These are phyloP conservation scores for Chrysoporthe cubensis DNA, from an alignment of 2,329 filamentous ascomycete species.

Conservation along the genomic window DNA sequence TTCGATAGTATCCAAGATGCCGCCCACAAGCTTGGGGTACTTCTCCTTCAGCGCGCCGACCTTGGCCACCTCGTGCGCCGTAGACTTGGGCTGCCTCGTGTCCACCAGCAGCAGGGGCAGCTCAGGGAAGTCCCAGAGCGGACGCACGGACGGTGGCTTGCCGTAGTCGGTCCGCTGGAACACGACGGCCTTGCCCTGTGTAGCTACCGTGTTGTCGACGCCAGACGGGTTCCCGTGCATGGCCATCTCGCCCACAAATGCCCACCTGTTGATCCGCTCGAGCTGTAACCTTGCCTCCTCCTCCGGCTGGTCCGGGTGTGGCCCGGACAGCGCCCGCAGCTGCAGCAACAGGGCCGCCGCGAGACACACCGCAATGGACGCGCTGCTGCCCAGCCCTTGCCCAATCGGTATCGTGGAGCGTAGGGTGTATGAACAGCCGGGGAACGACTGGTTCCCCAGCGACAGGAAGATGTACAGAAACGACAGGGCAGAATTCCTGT, in stretches of 20 bases:
- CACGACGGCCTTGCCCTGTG: conserved; percentile 90
- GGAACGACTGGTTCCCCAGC: conserved; percentile 76
- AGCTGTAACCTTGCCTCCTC: conserved; percentile 89
- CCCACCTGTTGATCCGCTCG: conserved; percentile 96
- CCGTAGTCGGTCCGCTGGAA: conserved; percentile 81
- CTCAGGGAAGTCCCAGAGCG: conserved; percentile 88
- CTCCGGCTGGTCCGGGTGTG: conserved; percentile 86
- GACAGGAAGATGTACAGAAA: conserved; percentile 95
- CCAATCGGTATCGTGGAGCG: conserved; percentile 93
- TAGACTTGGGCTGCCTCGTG: conserved; percentile 86
- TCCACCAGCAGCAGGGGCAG: conserved; percentile 88
- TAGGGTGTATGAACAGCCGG: conserved; percentile 84
- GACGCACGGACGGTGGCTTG: conserved; percentile 75
- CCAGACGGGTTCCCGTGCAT: conserved; percentile 97
- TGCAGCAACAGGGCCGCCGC: conserved; percentile 84
- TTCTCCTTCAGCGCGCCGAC: conserved; percentile 72
- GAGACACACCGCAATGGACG: conserved; percentile 90
- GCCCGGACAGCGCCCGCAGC: conserved; percentile 83
- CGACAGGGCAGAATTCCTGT: conserved; percentile 77
- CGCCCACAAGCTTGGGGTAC: conserved; percentile 77
- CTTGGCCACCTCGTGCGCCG: conserved; percentile 82
- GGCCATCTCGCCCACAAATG: conserved; percentile 95
- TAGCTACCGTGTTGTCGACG: conserved; percentile 94
- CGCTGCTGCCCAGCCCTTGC: conserved; percentile 89
- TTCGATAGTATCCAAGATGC: conserved; percentile 86